Conservation (phyloP, 805 yeast genomes). For the Dipodascus albidus region DNA sequence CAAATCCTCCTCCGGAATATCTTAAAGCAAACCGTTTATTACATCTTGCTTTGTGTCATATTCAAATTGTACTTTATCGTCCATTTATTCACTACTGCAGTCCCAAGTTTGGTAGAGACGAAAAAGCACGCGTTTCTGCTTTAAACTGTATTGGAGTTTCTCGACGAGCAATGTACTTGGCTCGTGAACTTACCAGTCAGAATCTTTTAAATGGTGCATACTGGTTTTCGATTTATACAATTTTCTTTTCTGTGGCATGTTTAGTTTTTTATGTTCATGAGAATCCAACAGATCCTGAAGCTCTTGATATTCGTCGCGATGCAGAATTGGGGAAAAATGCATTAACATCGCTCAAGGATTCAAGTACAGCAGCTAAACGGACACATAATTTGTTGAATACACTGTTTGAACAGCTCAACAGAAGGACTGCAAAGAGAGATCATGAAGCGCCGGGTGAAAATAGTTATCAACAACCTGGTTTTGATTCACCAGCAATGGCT, state of each 20-base stretch:
- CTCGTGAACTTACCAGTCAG: slow-evolving; percentile 67
- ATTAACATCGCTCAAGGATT: slow-evolving; percentile 56
- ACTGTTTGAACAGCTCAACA: slow-evolving; percentile 29
- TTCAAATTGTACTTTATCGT: slow-evolving; percentile 69
- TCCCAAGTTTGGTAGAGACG: slow-evolving; percentile 38
- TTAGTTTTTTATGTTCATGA: slow-evolving; percentile 69
- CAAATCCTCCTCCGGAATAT: slow-evolving; percentile 55
- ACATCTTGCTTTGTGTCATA: slow-evolving; percentile 34
- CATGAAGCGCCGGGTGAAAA: not conserved
- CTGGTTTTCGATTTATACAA: slow-evolving; percentile 85
- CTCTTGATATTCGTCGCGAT: slow-evolving; percentile 43
- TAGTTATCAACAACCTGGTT: not conserved
- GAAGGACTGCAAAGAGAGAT: slow-evolving; percentile 10
- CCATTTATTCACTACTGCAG: slow-evolving; percentile 81
- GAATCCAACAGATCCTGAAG: slow-evolving; percentile 21
- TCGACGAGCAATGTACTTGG: slow-evolving; percentile 65
- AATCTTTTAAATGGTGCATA: slow-evolving; percentile 71
- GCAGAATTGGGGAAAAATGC: slow-evolving; percentile 76
- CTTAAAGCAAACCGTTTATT: slow-evolving; percentile 64
- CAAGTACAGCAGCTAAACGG: slow-evolving; percentile 66
- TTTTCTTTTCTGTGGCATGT: slow-evolving; percentile 82
- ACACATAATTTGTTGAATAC: slow-evolving; percentile 71
- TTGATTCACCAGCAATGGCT: not conserved
- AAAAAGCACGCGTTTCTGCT: slow-evolving; percentile 60
- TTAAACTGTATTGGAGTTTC: slow-evolving; percentile 78